phyloP scores from a whole-genome alignment of 106 monocot genomes.

The Posidonia australis region DNA sequence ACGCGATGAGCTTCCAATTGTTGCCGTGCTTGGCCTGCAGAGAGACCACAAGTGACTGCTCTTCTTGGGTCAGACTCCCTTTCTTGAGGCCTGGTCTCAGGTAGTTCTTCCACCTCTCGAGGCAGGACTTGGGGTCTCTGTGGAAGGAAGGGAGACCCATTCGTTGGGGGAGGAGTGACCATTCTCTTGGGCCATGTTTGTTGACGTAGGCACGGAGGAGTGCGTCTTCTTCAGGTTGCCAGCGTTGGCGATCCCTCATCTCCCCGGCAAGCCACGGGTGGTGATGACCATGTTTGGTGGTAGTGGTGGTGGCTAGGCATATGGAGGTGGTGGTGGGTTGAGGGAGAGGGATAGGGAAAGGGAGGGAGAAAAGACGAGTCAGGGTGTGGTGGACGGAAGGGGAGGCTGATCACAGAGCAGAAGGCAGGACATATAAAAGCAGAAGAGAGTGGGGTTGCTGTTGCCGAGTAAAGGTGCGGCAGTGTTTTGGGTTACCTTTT shows the following conservation, averaged over 20 bases:
- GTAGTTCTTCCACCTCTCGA: constrained; percentile 29
- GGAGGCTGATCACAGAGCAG: not conserved
- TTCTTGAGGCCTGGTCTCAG: constrained; percentile 23
- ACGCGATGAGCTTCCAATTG: constrained; percentile 25
- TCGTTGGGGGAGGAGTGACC: constrained; percentile 6
- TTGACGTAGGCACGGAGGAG: constrained; percentile 15
- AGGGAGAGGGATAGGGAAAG: not conserved
- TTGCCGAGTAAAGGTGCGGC: not conserved
- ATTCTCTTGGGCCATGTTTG: constrained; percentile 16
- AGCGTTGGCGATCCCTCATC: constrained; percentile 13
- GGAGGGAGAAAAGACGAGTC: not conserved
- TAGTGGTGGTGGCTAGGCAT: not conserved
- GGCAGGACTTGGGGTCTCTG: constrained; percentile 26
- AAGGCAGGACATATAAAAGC: not conserved
- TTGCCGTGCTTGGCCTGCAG: constrained; percentile 23
- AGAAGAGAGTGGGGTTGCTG: not conserved
- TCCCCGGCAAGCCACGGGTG: not conserved
- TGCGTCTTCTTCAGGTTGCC: constrained; percentile 25
- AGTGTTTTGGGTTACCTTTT: not conserved
- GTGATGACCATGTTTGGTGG: not conserved
- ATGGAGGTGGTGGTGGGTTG: not conserved
- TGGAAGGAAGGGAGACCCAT: constrained; percentile 10
- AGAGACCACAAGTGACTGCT: constrained; percentile 16
- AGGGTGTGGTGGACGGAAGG: not conserved
- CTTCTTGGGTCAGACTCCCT: constrained; percentile 14